Conservation (phyloP, 106 monocot genomes). For the Phalaenopsis aphrodite region DNA sequence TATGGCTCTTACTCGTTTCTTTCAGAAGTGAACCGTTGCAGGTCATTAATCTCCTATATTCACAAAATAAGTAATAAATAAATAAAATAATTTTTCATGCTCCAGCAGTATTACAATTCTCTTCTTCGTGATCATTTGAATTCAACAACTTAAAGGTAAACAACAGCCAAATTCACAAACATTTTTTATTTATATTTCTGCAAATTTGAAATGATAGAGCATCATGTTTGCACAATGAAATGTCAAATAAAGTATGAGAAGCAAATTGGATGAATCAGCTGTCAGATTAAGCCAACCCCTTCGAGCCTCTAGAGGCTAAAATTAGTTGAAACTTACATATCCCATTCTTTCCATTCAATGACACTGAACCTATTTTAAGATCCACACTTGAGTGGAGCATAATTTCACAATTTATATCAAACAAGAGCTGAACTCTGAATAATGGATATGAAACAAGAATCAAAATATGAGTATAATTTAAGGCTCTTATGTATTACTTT, state of each 20-base stretch:
- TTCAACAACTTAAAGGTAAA: not conserved
- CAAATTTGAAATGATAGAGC: not conserved
- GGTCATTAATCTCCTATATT: too few species aligned
- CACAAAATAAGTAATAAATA: too few species aligned
- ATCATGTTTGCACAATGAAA: not conserved
- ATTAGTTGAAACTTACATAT: too few species aligned
- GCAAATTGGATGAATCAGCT: not conserved
- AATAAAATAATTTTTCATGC: too few species aligned
- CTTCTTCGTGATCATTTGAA: too few species aligned
- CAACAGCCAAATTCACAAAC: not conserved
- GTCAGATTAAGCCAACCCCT: not conserved
- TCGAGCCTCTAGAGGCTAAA: not conserved
- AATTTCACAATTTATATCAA: not conserved
- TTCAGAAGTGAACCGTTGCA: too few species aligned
- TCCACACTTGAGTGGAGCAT: not conserved
- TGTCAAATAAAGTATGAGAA: not conserved
- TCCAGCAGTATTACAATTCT: too few species aligned
- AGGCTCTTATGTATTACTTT: not conserved
- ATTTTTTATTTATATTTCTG: not conserved
- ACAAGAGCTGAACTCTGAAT: not conserved
- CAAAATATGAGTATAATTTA: too few species aligned
- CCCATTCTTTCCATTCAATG: not conserved
- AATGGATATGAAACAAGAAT: not conserved
- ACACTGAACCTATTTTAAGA: not conserved
- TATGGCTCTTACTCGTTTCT: too few species aligned